These are phyloP conservation scores for Talaromyces sp. DNA, from an alignment of 2,329 filamentous ascomycete species.

Conservation along the genomic window DNA sequence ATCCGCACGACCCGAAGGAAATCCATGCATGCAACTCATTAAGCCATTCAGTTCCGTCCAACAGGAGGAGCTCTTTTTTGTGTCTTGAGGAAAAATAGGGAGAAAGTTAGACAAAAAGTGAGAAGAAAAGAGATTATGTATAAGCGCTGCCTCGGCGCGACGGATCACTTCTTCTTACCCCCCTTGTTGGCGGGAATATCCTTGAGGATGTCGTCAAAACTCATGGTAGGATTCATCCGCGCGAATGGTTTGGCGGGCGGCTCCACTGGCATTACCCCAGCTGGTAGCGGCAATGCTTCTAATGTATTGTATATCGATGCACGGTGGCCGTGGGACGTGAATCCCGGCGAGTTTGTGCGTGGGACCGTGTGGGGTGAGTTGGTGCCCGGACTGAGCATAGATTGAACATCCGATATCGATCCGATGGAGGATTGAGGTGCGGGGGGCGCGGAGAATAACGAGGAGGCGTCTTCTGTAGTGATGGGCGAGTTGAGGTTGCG, in stretches of 20 bases:
- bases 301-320: conserved; percentile 44
- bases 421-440: conserved; percentile 37
- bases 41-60: conserved; percentile 3
- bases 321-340: conserved; percentile 36
- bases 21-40: conserved; percentile 3
- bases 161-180: conserved; percentile 34
- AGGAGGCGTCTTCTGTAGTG: conserved; percentile 35
- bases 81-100: neutral
- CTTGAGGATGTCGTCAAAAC: conserved; percentile 48
- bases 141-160: neutral
- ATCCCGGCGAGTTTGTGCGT: conserved; percentile 32
- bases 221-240: conserved; percentile 47
- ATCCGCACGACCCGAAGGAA: neutral
- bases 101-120: neutral
- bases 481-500: conserved; percentile 35
- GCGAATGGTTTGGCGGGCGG: conserved; percentile 38
- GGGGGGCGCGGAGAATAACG: conserved; percentile 37
- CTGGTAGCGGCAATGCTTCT: conserved; percentile 44
- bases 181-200: conserved; percentile 32
- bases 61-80: neutral
- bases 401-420: conserved; percentile 31
- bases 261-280: conserved; percentile 41
- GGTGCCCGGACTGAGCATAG: conserved; percentile 28
- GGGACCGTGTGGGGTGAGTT: conserved; percentile 36
- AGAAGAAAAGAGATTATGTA: neutral